Conservation (phyloP, 148 eudicot species). For the Rhododendron simsii region DNA sequence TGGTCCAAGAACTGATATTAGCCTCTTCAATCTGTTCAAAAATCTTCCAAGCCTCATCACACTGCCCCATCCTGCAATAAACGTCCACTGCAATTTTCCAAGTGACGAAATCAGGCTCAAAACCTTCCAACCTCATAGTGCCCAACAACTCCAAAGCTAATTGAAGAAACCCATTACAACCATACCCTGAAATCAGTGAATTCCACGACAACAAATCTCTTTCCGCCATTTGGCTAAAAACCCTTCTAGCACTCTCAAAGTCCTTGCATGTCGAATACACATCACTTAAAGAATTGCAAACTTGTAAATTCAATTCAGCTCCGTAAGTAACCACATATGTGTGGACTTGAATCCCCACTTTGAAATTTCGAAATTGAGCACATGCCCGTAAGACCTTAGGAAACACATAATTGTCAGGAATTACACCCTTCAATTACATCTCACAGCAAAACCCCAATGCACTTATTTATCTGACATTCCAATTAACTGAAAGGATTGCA, state of each 20-base stretch:
- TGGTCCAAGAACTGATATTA: conserved; percentile 55
- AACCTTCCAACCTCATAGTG: conserved; percentile 23
- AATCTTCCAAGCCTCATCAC: conserved; percentile 32
- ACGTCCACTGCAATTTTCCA: conserved; percentile 49
- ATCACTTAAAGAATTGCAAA: too few relatives aligned
- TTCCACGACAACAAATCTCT: conserved; percentile 49
- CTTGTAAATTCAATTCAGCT: conserved; percentile 10
- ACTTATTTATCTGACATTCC: too few relatives aligned
- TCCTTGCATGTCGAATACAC: conserved; percentile 32
- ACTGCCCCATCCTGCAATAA: conserved; percentile 46
- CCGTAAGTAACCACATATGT: too few relatives aligned
- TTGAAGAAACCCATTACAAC: too few relatives aligned
- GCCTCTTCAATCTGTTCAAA: conserved; percentile 36
- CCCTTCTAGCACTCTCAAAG: conserved; percentile 26
- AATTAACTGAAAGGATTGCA: too few relatives aligned
- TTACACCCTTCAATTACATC: too few relatives aligned
- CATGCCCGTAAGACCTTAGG: too few relatives aligned
- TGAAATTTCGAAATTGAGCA: too few relatives aligned
- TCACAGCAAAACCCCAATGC: too few relatives aligned
- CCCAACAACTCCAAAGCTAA: too few relatives aligned
- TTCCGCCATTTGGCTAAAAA: conserved; percentile 30
- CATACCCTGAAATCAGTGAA: conserved; percentile 41
- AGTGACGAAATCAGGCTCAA: conserved; percentile 47
- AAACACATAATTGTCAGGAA: too few relatives aligned
- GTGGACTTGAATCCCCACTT: too few relatives aligned